Conservation (phyloP, 2,329 filamentous ascomycete genomes). For the Sporothrix protearum region DNA sequence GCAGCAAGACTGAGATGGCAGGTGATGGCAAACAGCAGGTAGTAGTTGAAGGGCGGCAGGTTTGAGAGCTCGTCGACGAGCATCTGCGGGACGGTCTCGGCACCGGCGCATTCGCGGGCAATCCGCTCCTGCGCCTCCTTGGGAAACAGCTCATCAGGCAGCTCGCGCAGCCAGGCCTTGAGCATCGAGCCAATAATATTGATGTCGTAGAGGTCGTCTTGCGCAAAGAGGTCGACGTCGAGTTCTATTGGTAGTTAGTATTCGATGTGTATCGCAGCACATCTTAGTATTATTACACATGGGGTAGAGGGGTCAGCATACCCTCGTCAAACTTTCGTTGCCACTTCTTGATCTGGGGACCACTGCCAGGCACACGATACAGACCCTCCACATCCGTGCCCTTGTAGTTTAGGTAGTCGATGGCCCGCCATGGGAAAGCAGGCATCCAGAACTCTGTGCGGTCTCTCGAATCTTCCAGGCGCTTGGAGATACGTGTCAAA, state of each 20-base stretch:
- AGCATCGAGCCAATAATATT: slow-evolving; percentile 96
- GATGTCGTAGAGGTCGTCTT: slow-evolving; percentile 86
- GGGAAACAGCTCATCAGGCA: slow-evolving; percentile 92
- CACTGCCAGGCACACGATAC: slow-evolving; percentile 87
- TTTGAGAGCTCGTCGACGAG: slow-evolving; percentile 86
- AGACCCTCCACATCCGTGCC: slow-evolving; percentile 90
- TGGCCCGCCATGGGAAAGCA: slow-evolving; percentile 88
- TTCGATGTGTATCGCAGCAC: background rate
- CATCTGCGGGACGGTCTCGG: slow-evolving; percentile 76
- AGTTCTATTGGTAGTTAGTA: slow-evolving; percentile 52
- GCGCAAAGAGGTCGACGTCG: slow-evolving; percentile 86
- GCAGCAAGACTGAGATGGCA: slow-evolving; percentile 90
- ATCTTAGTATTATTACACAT: too few relatives aligned
- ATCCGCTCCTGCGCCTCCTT: slow-evolving; percentile 78
- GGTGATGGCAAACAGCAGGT: slow-evolving; percentile 93
- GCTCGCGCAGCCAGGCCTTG: slow-evolving; percentile 89
- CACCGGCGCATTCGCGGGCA: slow-evolving; percentile 71
- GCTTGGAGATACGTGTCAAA: slow-evolving; percentile 85
- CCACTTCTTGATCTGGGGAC: slow-evolving; percentile 88
- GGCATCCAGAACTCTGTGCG: slow-evolving; percentile 99
- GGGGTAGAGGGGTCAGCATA: slow-evolving; percentile 41
- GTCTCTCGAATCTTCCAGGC: slow-evolving; percentile 79
- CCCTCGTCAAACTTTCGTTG: slow-evolving; percentile 85
- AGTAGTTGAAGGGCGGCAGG: slow-evolving; percentile 95
- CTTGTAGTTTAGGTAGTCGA: slow-evolving; percentile 94